These are phyloP conservation scores for Cochlearia excelsa DNA, from an alignment of 345 rosid genomes.

Conservation along the genomic window DNA sequence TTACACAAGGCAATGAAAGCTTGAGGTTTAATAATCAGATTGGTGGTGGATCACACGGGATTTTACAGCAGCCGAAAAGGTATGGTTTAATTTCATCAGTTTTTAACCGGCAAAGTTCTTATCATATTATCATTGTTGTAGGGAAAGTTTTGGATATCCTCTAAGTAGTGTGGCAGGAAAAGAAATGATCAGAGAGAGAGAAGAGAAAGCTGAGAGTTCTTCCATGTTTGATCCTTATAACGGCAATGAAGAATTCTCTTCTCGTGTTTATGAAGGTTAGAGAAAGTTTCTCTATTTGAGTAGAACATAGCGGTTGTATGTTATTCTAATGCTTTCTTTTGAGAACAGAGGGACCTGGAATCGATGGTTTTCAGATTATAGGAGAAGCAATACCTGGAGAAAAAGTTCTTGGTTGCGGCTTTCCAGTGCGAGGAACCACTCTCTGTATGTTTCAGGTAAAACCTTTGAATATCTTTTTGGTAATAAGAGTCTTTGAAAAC, in stretches of 20 bases:
- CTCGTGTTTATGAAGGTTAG: constrained; percentile 36
- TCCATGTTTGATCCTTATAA: constrained; percentile 34
- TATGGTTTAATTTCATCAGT: constrained; percentile 4
- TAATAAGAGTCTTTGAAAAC: constrained; percentile 6
- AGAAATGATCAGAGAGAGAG: constrained; percentile 33
- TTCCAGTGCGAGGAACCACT: constrained; percentile 82
- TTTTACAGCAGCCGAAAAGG: constrained; percentile 30
- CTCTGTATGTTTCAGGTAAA: constrained; percentile 98
- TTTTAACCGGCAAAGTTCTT: not conserved
- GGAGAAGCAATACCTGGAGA: constrained; percentile 92
- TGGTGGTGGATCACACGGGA: constrained; percentile 25
- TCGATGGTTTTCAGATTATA: constrained; percentile 82
- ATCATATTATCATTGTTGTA: constrained; percentile 1
- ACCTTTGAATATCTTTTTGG: not conserved
- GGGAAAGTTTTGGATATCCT: constrained; percentile 34
- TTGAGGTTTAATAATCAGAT: constrained; percentile 33
- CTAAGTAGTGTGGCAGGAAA: constrained; percentile 31
- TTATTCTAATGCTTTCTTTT: constrained; percentile 28
- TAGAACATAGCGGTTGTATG: constrained; percentile 14
- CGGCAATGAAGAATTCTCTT: constrained; percentile 28
- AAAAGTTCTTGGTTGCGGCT: constrained; percentile 91
- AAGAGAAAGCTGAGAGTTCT: constrained; percentile 33
- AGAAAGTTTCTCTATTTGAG: not conserved
- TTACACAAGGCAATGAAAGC: constrained; percentile 21
- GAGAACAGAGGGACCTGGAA: constrained; percentile 75